phyloP scores from a whole-genome alignment of 2,329 filamentous ascomycete genomes.

The Colletotrichum australisinense region DNA sequence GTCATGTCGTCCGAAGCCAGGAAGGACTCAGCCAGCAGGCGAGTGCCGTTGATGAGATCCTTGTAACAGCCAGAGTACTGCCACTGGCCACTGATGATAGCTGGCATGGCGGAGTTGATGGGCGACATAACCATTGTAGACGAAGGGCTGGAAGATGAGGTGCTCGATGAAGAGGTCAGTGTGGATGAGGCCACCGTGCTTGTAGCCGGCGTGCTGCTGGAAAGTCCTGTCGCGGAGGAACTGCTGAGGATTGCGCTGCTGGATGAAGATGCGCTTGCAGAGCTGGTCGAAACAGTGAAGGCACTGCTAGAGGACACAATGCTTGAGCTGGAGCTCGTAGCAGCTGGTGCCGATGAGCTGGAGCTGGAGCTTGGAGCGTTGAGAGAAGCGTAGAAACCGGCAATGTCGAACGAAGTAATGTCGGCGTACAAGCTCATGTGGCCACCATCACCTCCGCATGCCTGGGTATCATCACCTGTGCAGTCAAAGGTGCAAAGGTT shows the following conservation, averaged over 20 bases:
- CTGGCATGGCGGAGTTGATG: constrained; percentile 35
- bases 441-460: constrained; percentile 45
- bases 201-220: constrained; percentile 20
- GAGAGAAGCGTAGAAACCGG: constrained; percentile 36
- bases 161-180: constrained; percentile 17
- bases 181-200: constrained; percentile 28
- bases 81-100: constrained; percentile 35
- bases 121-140: constrained; percentile 26
- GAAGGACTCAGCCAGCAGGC: constrained; percentile 30
- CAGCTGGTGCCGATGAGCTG: constrained; percentile 8
- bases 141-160: constrained; percentile 16
- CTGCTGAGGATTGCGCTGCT: background rate
- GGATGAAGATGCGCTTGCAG: background rate
- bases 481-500: constrained; percentile 45
- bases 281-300: background rate
- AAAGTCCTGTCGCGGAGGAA: background rate
- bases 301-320: constrained; percentile 30
- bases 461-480: constrained; percentile 42
- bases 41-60: constrained; percentile 37
- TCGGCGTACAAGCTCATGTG: constrained; percentile 49
- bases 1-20: constrained; percentile 38
- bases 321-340: constrained; percentile 17
- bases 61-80: constrained; percentile 40
- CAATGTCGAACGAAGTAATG: constrained; percentile 41
- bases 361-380: constrained; percentile 26